Conservation (phyloP, 1,284 basidiomycete species). For the Amylostereum areolatum region DNA sequence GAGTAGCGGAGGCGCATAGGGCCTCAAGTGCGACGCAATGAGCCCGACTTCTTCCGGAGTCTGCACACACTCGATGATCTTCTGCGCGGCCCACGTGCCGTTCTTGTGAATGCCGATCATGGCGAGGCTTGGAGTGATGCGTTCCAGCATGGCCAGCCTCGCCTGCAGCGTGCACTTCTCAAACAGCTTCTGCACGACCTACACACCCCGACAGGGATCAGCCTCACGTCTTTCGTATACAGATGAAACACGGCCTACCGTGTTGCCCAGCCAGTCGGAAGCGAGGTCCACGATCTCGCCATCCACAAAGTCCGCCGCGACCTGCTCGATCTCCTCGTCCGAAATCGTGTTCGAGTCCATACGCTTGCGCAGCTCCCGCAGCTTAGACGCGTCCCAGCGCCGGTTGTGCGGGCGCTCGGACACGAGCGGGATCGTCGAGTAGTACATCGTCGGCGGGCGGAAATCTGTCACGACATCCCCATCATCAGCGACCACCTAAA, state of each 20-base stretch:
- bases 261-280: slow-evolving; percentile 99
- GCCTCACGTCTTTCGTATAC: neutral
- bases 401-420: slow-evolving; percentile 80
- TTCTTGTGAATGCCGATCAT: slow-evolving; percentile 99
- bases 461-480: slow-evolving; percentile 46
- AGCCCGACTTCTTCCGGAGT: slow-evolving; percentile 85
- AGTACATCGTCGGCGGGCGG: slow-evolving; percentile 87
- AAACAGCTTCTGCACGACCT: slow-evolving; percentile 96
- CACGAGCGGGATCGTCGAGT: slow-evolving; percentile 85
- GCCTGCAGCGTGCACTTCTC: slow-evolving; percentile 80
- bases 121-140: slow-evolving; percentile 90
- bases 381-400: slow-evolving; percentile 89
- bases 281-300: slow-evolving; percentile 90
- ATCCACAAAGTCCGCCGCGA: slow-evolving; percentile 86
- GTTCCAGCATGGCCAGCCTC: slow-evolving; percentile 87
- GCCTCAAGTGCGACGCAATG: slow-evolving; percentile 81
- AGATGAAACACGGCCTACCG: slow-evolving; percentile 45
- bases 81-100: slow-evolving; percentile 99
- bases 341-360: slow-evolving; percentile 80
- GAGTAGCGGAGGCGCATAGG: slow-evolving; percentile 91
- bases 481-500: slow-evolving; percentile 6
- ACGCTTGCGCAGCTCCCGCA: slow-evolving; percentile 91
- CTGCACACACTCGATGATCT: slow-evolving; percentile 94
- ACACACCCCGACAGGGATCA: slow-evolving; percentile 10
- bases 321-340: slow-evolving; percentile 85